Evolutionary conservation across 2,329 filamentous ascomycete genomes (phyloP).

Genomic region (Microsporum ferrugineum): DNA sequence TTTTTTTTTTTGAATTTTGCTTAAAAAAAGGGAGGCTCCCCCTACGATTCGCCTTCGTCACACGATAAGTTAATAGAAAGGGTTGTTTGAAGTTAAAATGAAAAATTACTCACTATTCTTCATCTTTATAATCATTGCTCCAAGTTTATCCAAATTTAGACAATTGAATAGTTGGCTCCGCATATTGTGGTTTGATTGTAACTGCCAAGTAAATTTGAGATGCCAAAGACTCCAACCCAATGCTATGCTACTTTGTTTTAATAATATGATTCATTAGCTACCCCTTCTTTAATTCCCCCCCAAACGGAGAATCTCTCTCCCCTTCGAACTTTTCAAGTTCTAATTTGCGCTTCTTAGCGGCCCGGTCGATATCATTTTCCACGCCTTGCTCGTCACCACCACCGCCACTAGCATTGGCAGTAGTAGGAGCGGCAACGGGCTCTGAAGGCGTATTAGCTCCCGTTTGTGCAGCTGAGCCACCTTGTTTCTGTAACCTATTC

Average conservation of each 20-base stretch:
- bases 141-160: neutral
- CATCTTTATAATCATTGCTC: neutral
- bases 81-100: neutral
- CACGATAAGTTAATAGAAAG: slow-evolving; percentile 2
- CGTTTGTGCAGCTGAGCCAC: neutral
- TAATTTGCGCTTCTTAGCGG: slow-evolving; percentile 32
- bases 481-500: slow-evolving; percentile 31
- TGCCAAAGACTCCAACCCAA: neutral
- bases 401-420: slow-evolving; percentile 16
- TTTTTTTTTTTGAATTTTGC: neutral
- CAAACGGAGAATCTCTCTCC: neutral
- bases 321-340: slow-evolving; percentile 17
- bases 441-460: neutral
- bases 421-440: neutral
- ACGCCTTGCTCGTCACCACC: slow-evolving; percentile 19
- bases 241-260: neutral
- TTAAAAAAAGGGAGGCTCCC: slow-evolving; percentile 5
- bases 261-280: neutral
- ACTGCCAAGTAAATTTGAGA: too few relatives aligned
- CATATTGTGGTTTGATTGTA: too few relatives aligned
- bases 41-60: neutral
- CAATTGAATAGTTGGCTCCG: too few relatives aligned
- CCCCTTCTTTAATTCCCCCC: neutral
- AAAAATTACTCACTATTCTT: neutral
- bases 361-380: slow-evolving; percentile 22